Base-by-base conservation (phyloP, 164 flowering plant genomes). In the Euptelea pleiosperma region DNA sequence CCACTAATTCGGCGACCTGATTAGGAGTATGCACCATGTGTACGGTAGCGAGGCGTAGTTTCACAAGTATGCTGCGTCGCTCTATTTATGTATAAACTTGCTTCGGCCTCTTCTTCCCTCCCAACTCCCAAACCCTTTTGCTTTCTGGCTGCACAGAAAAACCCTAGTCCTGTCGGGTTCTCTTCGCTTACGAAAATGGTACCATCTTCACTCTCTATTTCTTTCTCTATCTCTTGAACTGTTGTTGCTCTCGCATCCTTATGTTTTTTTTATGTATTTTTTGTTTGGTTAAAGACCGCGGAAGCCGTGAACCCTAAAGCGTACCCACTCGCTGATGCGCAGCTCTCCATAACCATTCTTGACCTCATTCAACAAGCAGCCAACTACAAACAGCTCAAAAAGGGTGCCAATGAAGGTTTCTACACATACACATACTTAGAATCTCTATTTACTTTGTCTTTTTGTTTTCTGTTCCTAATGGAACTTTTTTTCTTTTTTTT, bases 321-420 rank as follows among this genome's bases (percentile, higher is more conserved):
- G 11, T 70, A 70, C 52, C 73, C 70, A 31, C 57, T 73, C 2
- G 73, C 73, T 2, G 67, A 69, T 62, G 55, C 68, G 16, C 65
- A 61, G 45, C 64, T 73, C 2, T 57, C 74, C 15, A 69, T 69
- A 12, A 73, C 76, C 12, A 72, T 68, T 24, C 42, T 68, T 12
- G 67, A 69, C 19, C 50, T 63, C 11, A 54, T 63, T 37, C 72
- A 69, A 42, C 72, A 69, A 46, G 68, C 68, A 46, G 54, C 68
- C n/a, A 69, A 68, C 56, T 68, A 62, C 48, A 68, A 72, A n/a
- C 76, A 73, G 62, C 70, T 69, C 33, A 73, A 65, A 24, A 69
- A 70, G 63, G 74, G 71, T 28, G 74, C 77, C 16, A 73, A 73
- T 69, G 77, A 73, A 62, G 73, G 77, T 66, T n/a, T n/a, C n/a